These are phyloP conservation scores for Hypoxylon rickii DNA, from an alignment of 495 filamentous ascomycete genomes.

Conservation along the genomic window DNA sequence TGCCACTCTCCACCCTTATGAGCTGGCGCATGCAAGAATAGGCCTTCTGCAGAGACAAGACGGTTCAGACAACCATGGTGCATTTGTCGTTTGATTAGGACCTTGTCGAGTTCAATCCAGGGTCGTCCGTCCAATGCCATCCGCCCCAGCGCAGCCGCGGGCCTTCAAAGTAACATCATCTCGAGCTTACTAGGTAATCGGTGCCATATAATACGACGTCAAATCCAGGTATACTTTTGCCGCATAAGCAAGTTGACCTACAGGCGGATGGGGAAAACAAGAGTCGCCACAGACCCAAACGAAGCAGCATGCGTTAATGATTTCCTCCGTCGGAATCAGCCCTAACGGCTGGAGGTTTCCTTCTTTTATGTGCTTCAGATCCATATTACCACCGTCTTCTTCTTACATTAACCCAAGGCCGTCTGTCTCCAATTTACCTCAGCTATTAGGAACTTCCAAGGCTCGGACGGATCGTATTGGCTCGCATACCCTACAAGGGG, in stretches of 20 bases:
- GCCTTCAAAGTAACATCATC: constrained; percentile 8
- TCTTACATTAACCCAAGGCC: constrained; percentile 12
- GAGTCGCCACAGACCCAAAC: constrained; percentile 1
- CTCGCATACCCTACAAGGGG: constrained; percentile 17
- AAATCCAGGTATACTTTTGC: constrained; percentile 17
- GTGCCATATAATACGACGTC: constrained; percentile 11
- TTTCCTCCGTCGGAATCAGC: constrained; percentile 16
- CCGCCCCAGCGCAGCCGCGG: background rate
- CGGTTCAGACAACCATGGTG: background rate
- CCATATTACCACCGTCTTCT: constrained; percentile 5
- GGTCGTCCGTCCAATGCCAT: too few relatives aligned
- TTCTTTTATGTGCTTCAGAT: constrained; percentile 15
- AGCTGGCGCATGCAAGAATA: too few relatives aligned
- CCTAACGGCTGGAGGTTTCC: constrained; percentile 8
- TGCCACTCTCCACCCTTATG: too few relatives aligned
- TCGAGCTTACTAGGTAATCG: constrained; percentile 14
- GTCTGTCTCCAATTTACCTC: constrained; percentile 9
- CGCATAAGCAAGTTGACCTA: background rate
- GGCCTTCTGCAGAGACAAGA: background rate
- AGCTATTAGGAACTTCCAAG: constrained; percentile 5
- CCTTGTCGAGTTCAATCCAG: too few relatives aligned
- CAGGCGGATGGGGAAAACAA: background rate
- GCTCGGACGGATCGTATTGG: constrained; percentile 22
- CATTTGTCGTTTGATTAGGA: too few relatives aligned
- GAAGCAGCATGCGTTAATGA: background rate